These are phyloP conservation scores for Aquilaria sinensis DNA, from an alignment of 345 rosid genomes.

Conservation along the genomic window DNA sequence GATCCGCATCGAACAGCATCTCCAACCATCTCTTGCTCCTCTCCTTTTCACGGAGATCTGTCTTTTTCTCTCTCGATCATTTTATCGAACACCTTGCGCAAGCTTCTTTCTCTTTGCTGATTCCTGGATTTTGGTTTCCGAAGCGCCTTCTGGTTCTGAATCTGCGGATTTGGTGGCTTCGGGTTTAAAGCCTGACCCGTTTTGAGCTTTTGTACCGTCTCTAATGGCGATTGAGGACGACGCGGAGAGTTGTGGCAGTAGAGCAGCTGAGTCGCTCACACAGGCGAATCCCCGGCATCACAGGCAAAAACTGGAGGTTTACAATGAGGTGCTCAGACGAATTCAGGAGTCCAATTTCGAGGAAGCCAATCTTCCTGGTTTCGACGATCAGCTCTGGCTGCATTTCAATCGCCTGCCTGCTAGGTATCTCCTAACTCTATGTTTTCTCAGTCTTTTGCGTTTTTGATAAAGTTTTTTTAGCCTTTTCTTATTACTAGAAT, in stretches of 20 bases:
- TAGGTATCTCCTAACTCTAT: conserved; percentile 38
- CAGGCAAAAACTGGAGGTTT: conserved; percentile 81
- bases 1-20: too few species aligned
- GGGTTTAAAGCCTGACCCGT: too few species aligned
- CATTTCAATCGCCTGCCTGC: conserved; percentile 98
- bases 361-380: conserved; percentile 66
- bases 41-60: too few species aligned
- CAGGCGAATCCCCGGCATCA: conserved; percentile 60
- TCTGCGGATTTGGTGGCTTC: neutral
- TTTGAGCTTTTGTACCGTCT: neutral
- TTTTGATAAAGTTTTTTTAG: neutral
- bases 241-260: conserved; percentile 84
- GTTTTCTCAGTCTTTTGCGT: neutral
- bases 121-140: too few species aligned
- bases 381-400: conserved; percentile 94
- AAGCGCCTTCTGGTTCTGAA: too few species aligned
- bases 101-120: too few species aligned
- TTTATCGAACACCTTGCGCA: too few species aligned
- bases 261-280: conserved; percentile 50
- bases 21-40: too few species aligned
- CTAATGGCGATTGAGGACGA: conserved; percentile 89
- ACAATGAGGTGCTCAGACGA: conserved; percentile 67
- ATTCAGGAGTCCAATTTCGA: conserved; percentile 64
- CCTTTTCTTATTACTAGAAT: neutral
- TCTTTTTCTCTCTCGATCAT: too few species aligned